phyloP scores from a whole-genome alignment of 371 early-diverging fungal species.

The Rhizomucor miehei region DNA sequence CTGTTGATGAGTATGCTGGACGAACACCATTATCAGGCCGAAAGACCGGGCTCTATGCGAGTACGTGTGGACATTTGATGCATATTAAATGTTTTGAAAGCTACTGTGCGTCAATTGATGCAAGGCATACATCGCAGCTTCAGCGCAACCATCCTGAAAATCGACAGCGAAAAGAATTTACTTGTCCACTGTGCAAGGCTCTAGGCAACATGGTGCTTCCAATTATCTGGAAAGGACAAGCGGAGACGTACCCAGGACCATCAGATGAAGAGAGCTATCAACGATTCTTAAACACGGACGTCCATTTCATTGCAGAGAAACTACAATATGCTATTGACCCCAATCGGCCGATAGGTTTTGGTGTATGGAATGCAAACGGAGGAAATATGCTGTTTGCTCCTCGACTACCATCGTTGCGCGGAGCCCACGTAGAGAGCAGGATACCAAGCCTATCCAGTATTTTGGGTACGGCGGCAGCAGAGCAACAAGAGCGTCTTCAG shows the following conservation, averaged over 20 bases:
- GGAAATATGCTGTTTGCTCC: slow-evolving; percentile 9
- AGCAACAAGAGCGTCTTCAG: slow-evolving; percentile 5
- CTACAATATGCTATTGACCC: slow-evolving; percentile 24
- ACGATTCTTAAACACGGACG: slow-evolving; percentile 36
- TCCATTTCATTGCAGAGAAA: slow-evolving; percentile 17
- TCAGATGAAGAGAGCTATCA: slow-evolving; percentile 28
- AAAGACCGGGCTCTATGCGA: slow-evolving; percentile 62
- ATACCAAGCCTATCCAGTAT: slow-evolving; percentile 8
- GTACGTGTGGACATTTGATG: slow-evolving; percentile 95
- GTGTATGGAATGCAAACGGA: slow-evolving; percentile 12
- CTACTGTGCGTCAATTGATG: slow-evolving; percentile 76
- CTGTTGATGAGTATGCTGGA: slow-evolving; percentile 4
- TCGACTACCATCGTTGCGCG: slow-evolving; percentile 6
- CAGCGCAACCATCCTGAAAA: slow-evolving; percentile 88
- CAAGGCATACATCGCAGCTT: slow-evolving; percentile 76
- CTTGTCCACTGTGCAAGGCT: slow-evolving; percentile 94
- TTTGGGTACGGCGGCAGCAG: slow-evolving; percentile 3
- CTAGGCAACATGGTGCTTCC: slow-evolving; percentile 86
- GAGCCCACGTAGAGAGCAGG: not conserved
- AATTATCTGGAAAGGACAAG: slow-evolving; percentile 60
- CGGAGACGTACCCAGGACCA: slow-evolving; percentile 52
- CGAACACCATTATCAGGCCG: slow-evolving; percentile 55
- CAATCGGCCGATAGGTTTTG: slow-evolving; percentile 3
- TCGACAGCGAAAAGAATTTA: slow-evolving; percentile 74
- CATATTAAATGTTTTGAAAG: slow-evolving; percentile 87